phyloP scores from a whole-genome alignment of 331 rosid species.

The Spiraea crenata region DNA sequence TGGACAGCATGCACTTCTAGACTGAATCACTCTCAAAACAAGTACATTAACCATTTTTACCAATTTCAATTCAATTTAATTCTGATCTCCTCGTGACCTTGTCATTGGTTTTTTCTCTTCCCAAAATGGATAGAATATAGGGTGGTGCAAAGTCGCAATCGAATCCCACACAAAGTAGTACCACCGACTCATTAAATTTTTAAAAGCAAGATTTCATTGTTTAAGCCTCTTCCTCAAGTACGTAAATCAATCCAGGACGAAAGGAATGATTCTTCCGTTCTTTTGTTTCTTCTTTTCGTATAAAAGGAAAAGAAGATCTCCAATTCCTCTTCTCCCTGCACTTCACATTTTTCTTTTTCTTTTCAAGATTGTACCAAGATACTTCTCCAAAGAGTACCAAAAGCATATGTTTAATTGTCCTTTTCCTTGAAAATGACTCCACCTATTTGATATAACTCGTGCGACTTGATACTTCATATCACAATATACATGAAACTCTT shows the following conservation, averaged over 20 bases:
- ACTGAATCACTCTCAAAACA: too few relatives aligned
- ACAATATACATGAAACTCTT: too few relatives aligned
- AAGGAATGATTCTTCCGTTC: slow-evolving; percentile 4
- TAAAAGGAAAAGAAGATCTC: background rate
- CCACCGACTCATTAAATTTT: too few relatives aligned
- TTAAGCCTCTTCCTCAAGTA: too few relatives aligned
- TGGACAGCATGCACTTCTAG: too few relatives aligned
- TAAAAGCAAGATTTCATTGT: too few relatives aligned
- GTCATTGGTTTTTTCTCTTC: too few relatives aligned
- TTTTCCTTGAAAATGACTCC: slow-evolving; percentile 20
- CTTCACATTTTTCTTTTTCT: background rate
- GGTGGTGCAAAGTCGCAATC: background rate
- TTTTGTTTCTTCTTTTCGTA: background rate
- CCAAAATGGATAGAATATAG: background rate
- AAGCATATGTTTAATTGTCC: slow-evolving; percentile 1
- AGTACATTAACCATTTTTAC: too few relatives aligned
- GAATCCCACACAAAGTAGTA: background rate
- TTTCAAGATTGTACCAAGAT: background rate
- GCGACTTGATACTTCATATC: too few relatives aligned
- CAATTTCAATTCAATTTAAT: too few relatives aligned
- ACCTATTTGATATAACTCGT: background rate
- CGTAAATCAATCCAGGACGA: background rate
- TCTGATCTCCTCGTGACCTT: too few relatives aligned
- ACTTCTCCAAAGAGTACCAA: background rate
- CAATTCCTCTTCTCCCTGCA: slow-evolving; percentile 11